Evolutionary conservation across 768 basidiomycete genomes (phyloP).

Genomic region (Suillus subluteus): DNA sequence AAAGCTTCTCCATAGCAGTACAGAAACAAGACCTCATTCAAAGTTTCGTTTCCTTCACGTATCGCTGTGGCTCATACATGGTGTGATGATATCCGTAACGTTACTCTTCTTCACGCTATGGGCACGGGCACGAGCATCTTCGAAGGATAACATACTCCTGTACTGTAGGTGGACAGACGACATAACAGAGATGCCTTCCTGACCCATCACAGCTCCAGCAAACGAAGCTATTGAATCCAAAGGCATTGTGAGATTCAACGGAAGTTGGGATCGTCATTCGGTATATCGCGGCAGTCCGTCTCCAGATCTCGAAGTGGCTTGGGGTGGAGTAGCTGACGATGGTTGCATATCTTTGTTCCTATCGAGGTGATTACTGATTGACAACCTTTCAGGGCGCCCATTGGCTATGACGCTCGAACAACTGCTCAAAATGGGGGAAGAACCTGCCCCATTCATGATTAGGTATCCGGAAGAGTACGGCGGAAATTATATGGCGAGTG

Average conservation of each 20-base stretch:
- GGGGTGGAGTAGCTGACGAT: constrained; percentile 12
- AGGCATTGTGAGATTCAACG: constrained; percentile 3
- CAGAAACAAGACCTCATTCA: background rate
- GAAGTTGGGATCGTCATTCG: background rate
- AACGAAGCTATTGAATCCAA: background rate
- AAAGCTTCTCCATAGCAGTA: background rate
- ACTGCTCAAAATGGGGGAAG: background rate
- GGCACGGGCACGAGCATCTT: background rate
- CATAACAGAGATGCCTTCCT: background rate
- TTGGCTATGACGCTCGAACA: background rate
- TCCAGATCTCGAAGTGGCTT: constrained; percentile 18
- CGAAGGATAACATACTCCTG: background rate
- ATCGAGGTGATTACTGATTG: background rate
- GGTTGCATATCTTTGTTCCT: constrained; percentile 1
- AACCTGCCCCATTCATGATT: background rate
- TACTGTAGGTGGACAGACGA: background rate
- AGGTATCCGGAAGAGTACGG: constrained; percentile 11
- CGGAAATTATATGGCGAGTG: constrained; percentile 14
- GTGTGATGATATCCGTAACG: constrained; percentile 2
- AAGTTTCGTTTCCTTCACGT: background rate
- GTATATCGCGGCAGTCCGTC: constrained; percentile 13
- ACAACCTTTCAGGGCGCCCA: background rate
- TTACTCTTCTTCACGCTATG: constrained; percentile 16
- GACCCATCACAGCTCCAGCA: constrained; percentile 1
- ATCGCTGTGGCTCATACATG: constrained; percentile 10